Conservation (phyloP, 2,329 filamentous ascomycete genomes). For the Trichophyton mentagrophytes region DNA sequence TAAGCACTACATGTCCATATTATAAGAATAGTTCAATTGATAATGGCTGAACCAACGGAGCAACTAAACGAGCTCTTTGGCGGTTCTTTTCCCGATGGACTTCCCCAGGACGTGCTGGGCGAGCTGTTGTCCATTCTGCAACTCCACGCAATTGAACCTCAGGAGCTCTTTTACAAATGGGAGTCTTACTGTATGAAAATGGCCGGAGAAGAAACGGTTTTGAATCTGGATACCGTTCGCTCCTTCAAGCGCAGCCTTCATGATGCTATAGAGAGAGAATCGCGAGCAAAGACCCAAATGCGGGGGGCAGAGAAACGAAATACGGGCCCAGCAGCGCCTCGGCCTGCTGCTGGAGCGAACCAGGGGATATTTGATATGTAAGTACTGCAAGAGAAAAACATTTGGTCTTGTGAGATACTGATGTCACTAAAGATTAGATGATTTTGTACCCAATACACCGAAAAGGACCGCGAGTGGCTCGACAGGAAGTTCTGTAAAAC, state of each 20-base stretch:
- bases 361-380: conserved; percentile 76
- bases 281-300: conserved; percentile 51
- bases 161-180: conserved; percentile 98
- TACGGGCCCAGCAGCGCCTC: conserved; percentile 45
- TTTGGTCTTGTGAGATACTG: neutral
- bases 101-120: conserved; percentile 63
- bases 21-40: neutral
- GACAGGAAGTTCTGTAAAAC: conserved; percentile 39
- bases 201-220: conserved; percentile 62
- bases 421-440: conserved; percentile 43
- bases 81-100: conserved; percentile 39
- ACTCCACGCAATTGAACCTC: conserved; percentile 63
- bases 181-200: conserved; percentile 95
- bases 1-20: neutral
- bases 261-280: conserved; percentile 67
- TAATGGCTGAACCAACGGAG: conserved; percentile 7
- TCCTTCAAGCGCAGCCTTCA: conserved; percentile 79
- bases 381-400: neutral
- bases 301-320: conserved; percentile 52
- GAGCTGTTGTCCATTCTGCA: conserved; percentile 80
- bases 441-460: conserved; percentile 53
- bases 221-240: conserved; percentile 57
- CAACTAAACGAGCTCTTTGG: conserved; percentile 50
- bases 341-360: conserved; percentile 38
- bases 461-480: conserved; percentile 21